Evolutionary conservation across 2,329 filamentous ascomycete species (phyloP).

Genomic region (Camillea tinctor): DNA sequence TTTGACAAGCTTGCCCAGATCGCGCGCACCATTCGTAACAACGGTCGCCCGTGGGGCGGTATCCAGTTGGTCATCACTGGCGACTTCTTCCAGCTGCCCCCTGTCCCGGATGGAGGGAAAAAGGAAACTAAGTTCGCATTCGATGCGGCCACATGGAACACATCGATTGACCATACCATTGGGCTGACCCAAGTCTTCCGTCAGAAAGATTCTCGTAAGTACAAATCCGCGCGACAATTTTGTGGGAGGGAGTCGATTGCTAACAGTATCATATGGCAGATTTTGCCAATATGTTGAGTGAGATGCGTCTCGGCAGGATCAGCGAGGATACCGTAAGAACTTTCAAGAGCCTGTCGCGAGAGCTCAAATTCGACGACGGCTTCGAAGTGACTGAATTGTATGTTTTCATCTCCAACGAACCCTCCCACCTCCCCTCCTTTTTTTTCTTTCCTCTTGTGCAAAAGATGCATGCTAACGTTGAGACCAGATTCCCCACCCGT

Average conservation of each 20-base stretch:
- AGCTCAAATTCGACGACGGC: constrained; percentile 69
- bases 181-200: constrained; percentile 94
- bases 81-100: constrained; percentile 96
- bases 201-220: constrained; percentile 73
- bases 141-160: constrained; percentile 87
- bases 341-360: constrained; percentile 72
- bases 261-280: constrained; percentile 57
- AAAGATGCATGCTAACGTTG: constrained; percentile 9
- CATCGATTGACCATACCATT: constrained; percentile 92
- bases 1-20: constrained; percentile 95
- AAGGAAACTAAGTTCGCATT: constrained; percentile 78
- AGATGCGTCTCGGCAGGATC: constrained; percentile 53
- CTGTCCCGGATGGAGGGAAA: constrained; percentile 73
- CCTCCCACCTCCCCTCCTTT: not conserved
- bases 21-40: constrained; percentile 81
- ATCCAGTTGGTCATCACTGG: constrained; percentile 95
- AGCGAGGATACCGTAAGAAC: constrained; percentile 32
- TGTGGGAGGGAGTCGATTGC: constrained; percentile 48
- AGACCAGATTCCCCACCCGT: constrained; percentile 74
- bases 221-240: constrained; percentile 82
- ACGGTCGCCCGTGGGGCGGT: constrained; percentile 88
- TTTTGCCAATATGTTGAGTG: constrained; percentile 95
- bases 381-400: constrained; percentile 82
- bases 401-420: constrained; percentile 28
- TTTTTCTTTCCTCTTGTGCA: not conserved